Conservation (phyloP, 331 rosid genomes). For the Stylosanthes scabra region DNA sequence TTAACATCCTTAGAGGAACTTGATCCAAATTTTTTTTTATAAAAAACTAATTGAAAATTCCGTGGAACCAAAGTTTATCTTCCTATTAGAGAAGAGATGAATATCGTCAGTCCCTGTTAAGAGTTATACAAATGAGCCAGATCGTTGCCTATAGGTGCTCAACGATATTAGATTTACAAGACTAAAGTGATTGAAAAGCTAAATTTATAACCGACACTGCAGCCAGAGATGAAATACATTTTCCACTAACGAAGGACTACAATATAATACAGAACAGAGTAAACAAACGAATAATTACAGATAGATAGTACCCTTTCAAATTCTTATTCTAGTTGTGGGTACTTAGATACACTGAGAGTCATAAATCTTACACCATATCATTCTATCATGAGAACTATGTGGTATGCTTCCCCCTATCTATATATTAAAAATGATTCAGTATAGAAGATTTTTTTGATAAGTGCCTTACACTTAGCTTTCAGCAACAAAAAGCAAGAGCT, state of each 20-base stretch:
- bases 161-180: too few relatives aligned
- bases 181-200: too few relatives aligned
- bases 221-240: background rate
- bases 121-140: too few relatives aligned
- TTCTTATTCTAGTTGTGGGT: background rate
- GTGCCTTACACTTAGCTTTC: conserved; percentile 16
- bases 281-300: too few relatives aligned
- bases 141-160: too few relatives aligned
- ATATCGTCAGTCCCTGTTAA: too few relatives aligned
- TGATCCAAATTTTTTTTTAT: too few relatives aligned
- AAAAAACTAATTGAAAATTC: too few relatives aligned
- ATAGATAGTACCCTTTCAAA: background rate
- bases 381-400: background rate
- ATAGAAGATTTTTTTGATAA: background rate
- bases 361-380: background rate
- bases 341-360: background rate
- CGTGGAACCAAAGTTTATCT: too few relatives aligned
- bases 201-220: background rate
- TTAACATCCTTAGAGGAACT: too few relatives aligned
- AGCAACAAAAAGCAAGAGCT: conserved; percentile 5
- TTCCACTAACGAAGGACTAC: background rate
- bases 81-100: too few relatives aligned
- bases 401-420: background rate
- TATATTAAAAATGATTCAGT: background rate
- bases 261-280: too few relatives aligned